phyloP scores from a whole-genome alignment of 495 filamentous ascomycete species.

The Penicillium paradoxum region DNA sequence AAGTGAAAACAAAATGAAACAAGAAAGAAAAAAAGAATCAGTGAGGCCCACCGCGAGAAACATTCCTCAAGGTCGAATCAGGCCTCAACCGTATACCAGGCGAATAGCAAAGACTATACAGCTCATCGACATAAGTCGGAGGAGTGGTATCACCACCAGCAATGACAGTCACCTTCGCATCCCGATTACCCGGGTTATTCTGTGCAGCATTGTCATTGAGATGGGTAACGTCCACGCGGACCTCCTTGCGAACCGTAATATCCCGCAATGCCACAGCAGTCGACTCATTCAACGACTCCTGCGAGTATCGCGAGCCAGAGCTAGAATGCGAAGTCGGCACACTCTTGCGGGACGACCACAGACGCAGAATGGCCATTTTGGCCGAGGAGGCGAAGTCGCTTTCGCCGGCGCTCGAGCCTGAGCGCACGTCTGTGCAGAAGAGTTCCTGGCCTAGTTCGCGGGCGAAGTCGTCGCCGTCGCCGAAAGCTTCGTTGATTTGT shows the following conservation, averaged over 20 bases:
- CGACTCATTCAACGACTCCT: constrained; percentile 28
- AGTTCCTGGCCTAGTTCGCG: constrained; percentile 36
- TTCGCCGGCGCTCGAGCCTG: constrained; percentile 22
- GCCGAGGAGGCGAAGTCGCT: constrained; percentile 23
- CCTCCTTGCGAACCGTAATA: constrained; percentile 52
- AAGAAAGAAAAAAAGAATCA: background rate
- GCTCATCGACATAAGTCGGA: constrained; percentile 38
- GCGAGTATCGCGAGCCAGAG: constrained; percentile 28
- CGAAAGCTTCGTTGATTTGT: constrained; percentile 45
- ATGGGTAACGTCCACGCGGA: constrained; percentile 46
- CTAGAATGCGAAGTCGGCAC: background rate
- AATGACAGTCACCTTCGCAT: constrained; percentile 27
- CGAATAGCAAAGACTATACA: constrained; percentile 41
- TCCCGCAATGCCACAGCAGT: constrained; percentile 32
- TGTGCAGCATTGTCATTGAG: constrained; percentile 26
- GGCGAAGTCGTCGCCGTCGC: constrained; percentile 48
- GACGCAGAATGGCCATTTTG: constrained; percentile 24
- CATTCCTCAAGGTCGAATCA: constrained; percentile 17
- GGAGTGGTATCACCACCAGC: constrained; percentile 26
- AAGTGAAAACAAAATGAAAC: background rate
- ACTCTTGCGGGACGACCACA: constrained; percentile 31
- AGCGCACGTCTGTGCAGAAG: constrained; percentile 28
- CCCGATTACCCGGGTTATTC: constrained; percentile 17
- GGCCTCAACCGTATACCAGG: constrained; percentile 31
- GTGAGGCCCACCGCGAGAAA: background rate